A percentile compares a stretch with the other conserved stretches of the same genome.
phyloP scores from a whole-genome alignment of 108 stramenopile genomes.

The Pseudonitzschia delicatissima region DNA sequence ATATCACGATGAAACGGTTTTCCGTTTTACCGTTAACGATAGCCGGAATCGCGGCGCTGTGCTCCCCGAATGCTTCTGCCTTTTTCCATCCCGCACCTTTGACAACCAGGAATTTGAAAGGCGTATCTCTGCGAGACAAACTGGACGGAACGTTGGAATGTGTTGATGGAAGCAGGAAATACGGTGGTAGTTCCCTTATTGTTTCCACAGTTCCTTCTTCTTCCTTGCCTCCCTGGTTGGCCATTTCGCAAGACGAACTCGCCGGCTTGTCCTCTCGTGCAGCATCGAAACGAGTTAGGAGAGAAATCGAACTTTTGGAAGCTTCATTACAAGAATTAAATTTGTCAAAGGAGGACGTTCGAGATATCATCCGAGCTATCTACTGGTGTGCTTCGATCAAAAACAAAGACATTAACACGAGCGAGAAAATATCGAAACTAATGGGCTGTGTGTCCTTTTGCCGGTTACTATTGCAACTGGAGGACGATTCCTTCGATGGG shows the following conservation, averaged over 20 bases:
- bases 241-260: not conserved
- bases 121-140: no score
- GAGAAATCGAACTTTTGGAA: not conserved
- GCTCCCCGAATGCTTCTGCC: not conserved
- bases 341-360: slow-evolving; percentile 6
- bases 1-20: not conserved
- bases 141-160: not conserved
- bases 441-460: slow-evolving; percentile 6
- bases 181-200: not conserved
- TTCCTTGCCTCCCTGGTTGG: slow-evolving; percentile 7
- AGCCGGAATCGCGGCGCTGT: not conserved
- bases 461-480: slow-evolving; percentile 1
- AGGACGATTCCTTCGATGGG: not conserved
- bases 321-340: not conserved
- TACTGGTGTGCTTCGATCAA: not conserved
- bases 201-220: not conserved
- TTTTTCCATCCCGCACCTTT: not conserved
- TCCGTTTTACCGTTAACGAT: not conserved
- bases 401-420: not conserved
- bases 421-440: not conserved
- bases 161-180: not conserved
- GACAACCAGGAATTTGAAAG: no score
- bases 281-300: not conserved
- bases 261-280: not conserved
- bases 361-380: slow-evolving; percentile 10